phyloP scores from a whole-genome alignment of 768 basidiomycete genomes.

The Auricularia sp. region DNA sequence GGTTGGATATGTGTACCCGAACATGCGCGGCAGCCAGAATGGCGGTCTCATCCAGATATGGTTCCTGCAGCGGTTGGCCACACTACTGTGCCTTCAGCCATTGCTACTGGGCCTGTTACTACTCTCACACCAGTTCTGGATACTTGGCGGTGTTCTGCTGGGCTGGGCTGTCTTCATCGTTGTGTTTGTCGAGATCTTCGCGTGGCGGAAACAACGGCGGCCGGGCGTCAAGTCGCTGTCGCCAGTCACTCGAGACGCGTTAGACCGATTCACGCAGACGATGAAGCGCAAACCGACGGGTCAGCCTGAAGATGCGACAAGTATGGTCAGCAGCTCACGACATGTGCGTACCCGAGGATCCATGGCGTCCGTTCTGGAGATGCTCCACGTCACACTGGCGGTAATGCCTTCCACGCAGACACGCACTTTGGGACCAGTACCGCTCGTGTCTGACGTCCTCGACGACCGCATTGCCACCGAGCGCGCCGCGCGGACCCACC shows the following conservation, averaged over 20 bases:
- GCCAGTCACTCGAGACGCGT: slow-evolving; percentile 45
- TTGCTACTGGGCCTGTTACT: slow-evolving; percentile 65
- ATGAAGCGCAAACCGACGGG: slow-evolving; percentile 17
- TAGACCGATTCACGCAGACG: slow-evolving; percentile 38
- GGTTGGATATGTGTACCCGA: slow-evolving; percentile 66
- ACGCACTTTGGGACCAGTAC: slow-evolving; percentile 41
- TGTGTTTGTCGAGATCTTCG: slow-evolving; percentile 51
- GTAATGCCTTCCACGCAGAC: slow-evolving; percentile 53
- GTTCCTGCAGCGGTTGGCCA: slow-evolving; percentile 62
- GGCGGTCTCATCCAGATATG: slow-evolving; percentile 68
- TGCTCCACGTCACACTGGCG: slow-evolving; percentile 73
- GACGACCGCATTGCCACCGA: slow-evolving; percentile 75
- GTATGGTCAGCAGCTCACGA: slow-evolving; percentile 30
- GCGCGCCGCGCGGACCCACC: slow-evolving; percentile 65
- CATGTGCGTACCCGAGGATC: slow-evolving; percentile 44
- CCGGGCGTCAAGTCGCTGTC: slow-evolving; percentile 42
- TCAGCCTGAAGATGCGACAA: slow-evolving; percentile 35
- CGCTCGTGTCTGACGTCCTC: slow-evolving; percentile 66
- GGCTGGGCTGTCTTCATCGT: slow-evolving; percentile 45
- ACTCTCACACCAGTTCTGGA: slow-evolving; percentile 57
- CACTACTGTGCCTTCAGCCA: slow-evolving; percentile 63
- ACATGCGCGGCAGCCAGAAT: slow-evolving; percentile 56
- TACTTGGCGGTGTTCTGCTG: slow-evolving; percentile 54
- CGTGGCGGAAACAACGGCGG: slow-evolving; percentile 35
- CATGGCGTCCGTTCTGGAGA: slow-evolving; percentile 72